These are phyloP conservation scores for Ophiostoma pallidulum DNA, from an alignment of 2,329 filamentous ascomycete species.

Conservation along the genomic window DNA sequence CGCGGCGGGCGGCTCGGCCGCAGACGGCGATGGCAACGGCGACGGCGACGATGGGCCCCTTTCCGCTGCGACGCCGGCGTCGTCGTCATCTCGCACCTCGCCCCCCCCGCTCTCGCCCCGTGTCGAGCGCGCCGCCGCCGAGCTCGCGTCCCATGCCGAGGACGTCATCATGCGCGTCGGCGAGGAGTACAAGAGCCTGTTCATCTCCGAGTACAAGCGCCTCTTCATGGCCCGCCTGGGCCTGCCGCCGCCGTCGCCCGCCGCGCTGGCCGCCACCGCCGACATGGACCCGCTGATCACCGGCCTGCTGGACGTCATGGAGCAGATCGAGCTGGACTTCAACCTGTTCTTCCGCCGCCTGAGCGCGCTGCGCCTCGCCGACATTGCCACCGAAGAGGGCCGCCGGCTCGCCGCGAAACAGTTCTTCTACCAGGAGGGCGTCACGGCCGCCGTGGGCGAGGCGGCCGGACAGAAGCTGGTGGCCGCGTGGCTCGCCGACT, in stretches of 20 bases:
- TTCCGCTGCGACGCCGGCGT: not conserved
- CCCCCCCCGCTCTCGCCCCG: slow-evolving; percentile 28
- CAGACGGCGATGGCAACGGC: not conserved
- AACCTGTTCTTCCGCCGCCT: slow-evolving; percentile 86
- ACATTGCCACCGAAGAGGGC: slow-evolving; percentile 55
- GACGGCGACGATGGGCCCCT: too few relatives aligned
- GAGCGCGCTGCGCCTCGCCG: slow-evolving; percentile 49
- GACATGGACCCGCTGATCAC: slow-evolving; percentile 79
- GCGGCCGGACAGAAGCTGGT: slow-evolving; percentile 57
- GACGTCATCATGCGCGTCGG: slow-evolving; percentile 69
- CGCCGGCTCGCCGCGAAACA: slow-evolving; percentile 54
- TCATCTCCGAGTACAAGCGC: slow-evolving; percentile 79
- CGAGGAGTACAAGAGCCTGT: slow-evolving; percentile 82
- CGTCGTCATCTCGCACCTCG: not conserved
- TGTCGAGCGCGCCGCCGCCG: slow-evolving; percentile 57
- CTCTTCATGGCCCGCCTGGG: slow-evolving; percentile 76
- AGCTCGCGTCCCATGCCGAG: slow-evolving; percentile 72
- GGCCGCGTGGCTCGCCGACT: slow-evolving; percentile 71
- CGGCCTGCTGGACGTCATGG: slow-evolving; percentile 71
- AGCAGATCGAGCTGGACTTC: slow-evolving; percentile 79
- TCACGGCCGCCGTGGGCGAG: slow-evolving; percentile 45
- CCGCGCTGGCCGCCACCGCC: slow-evolving; percentile 44
- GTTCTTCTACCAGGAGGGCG: slow-evolving; percentile 74
- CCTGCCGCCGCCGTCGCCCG: slow-evolving; percentile 29
- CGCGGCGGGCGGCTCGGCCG: not conserved